Percentiles rank a stretch among this genome's conserved stretches.
These are phyloP conservation scores for Arabidopsis lyrata DNA, from an alignment of 441 rosid genomes.

Conservation along the genomic window DNA sequence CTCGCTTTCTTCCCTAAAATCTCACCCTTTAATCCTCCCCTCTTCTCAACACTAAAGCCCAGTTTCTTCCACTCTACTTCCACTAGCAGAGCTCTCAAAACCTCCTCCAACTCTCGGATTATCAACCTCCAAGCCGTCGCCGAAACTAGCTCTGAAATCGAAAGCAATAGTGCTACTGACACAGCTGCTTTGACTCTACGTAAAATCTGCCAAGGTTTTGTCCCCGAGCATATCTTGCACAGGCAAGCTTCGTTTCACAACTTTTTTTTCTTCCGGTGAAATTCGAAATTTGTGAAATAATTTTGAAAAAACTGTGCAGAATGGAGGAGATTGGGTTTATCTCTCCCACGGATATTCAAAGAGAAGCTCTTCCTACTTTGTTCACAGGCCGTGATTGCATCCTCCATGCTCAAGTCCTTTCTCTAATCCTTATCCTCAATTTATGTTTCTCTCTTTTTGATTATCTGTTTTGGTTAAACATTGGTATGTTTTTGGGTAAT, in stretches of 20 bases:
- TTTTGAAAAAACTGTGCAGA: constrained; percentile 45
- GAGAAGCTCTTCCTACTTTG: constrained; percentile 74
- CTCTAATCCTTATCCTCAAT: constrained; percentile 15
- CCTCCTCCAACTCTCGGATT: constrained; percentile 5
- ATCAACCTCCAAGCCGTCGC: constrained; percentile 24
- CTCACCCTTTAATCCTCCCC: background rate
- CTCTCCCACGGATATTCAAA: constrained; percentile 68
- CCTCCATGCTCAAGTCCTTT: constrained; percentile 83
- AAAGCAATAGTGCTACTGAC: constrained; percentile 11
- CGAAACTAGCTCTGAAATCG: constrained; percentile 14
- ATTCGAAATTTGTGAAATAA: background rate
- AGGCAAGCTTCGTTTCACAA: constrained; percentile 52
- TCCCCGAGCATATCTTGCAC: constrained; percentile 64
- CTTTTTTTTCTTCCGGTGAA: background rate
- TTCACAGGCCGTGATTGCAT: constrained; percentile 77
- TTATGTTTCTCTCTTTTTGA: background rate
- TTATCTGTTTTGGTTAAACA: constrained; percentile 25
- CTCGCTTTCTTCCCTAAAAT: constrained; percentile 29
- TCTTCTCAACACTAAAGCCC: constrained; percentile 19
- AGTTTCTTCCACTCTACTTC: constrained; percentile 7
- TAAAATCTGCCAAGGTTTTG: constrained; percentile 51
- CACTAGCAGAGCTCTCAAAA: constrained; percentile 13
- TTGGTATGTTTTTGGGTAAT: constrained; percentile 37
- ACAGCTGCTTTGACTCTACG: constrained; percentile 33
- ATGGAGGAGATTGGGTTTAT: constrained; percentile 73